Evolutionary conservation across 2,329 filamentous ascomycete genomes (phyloP), one percentile per base, ranked within the genome.

Genomic region (Fulvia fulva): DNA sequence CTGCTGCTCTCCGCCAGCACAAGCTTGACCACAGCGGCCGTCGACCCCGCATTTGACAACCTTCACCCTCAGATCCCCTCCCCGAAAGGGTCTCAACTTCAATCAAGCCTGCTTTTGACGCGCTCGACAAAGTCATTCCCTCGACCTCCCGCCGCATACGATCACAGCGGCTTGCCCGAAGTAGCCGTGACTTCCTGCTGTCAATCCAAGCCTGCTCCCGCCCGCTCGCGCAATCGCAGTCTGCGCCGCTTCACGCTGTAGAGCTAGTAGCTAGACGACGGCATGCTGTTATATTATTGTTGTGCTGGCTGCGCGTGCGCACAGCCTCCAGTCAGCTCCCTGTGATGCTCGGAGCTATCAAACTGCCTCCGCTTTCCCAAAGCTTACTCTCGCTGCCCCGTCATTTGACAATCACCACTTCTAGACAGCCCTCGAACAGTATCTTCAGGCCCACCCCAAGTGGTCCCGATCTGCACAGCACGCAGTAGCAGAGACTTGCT

Each of bases 321-420:
- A 50, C 47, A 49, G 53, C 60, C 58, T 62, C 57, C 53, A 55
- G 56, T 58, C 57, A 63, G 61, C 63, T 62, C 57, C 59, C 56
- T 62, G 61, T 58, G 55, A 57, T 58, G 46, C 34, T 62, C 56
- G 59, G 58, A 65, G 61, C 63, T 65, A 56, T 62, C 63, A 56
- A 37, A 41, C 51, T 53, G 57, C 57, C 63, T 65, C 63, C 63
- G 63, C 63, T 59, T 59, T 59, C 56, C 56, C 56, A 50, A 61
- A 65, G 59, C 61, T 61, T 65, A 57, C 59, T 56, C 44, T 53
- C 52, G 56, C 54, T 58, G 55, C 58, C 55, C 62, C 63, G 63
- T 65, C 63, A 62, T 62, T 63, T 58, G 59, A 61, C 58, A 25
- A 54, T 57, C 61, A 59, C 51, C 54, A 52, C 59, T 49, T 32